Conservation (phyloP, 192 early-diverging fungal species). For the Coemansia sp. region DNA sequence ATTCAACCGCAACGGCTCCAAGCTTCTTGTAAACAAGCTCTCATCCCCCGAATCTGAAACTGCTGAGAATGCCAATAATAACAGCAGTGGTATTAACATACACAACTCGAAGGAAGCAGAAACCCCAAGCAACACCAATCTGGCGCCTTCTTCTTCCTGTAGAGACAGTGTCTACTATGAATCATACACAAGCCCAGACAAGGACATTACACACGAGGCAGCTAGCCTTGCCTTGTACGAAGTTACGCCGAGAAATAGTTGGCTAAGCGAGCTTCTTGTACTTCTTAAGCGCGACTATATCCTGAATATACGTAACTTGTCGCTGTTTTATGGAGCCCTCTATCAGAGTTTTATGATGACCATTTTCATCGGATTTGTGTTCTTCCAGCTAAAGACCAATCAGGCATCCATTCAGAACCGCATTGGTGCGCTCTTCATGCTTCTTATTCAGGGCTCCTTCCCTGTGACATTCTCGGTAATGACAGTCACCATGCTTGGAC, state of each 20-base stretch:
- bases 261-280: conserved; percentile 8
- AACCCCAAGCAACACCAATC: no score
- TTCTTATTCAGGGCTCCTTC: conserved; percentile 24
- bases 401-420: conserved; percentile 35
- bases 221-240: conserved; percentile 19
- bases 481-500: conserved; percentile 34
- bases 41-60: no score
- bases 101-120: no score
- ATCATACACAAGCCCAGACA: neutral
- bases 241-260: conserved; percentile 26
- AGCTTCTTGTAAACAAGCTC: no score
- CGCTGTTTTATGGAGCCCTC: conserved; percentile 25
- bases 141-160: neutral
- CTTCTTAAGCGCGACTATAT: conserved; percentile 20
- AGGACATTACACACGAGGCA: conserved; percentile 25
- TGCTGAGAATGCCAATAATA: no score
- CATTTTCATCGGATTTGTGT: conserved; percentile 57
- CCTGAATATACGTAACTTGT: conserved; percentile 8
- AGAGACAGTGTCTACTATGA: neutral
- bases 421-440: conserved; percentile 11
- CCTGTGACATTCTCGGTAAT: conserved; percentile 57
- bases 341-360: conserved; percentile 25
- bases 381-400: conserved; percentile 39
- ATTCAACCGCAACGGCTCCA: neutral
- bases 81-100: no score